Conservation (phyloP, 192 early-diverging fungal genomes). For the Dissophora ornata region DNA sequence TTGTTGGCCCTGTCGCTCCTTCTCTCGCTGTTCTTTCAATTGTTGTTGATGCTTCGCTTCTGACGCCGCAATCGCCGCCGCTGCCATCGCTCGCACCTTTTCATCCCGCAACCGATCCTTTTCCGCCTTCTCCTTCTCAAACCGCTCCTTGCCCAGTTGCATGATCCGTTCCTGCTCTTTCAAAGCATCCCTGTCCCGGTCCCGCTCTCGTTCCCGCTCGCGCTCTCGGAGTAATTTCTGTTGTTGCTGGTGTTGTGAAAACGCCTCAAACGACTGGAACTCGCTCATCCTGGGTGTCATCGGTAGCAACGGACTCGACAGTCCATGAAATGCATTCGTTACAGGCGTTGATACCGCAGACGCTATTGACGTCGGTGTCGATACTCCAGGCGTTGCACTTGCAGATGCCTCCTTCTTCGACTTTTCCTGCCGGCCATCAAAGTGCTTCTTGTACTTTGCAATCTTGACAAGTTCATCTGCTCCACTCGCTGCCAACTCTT, state of each 20-base stretch:
- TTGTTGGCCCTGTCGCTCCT: neutral
- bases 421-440: conserved; percentile 26
- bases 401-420: neutral
- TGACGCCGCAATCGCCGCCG: conserved; percentile 47
- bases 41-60: conserved; percentile 49
- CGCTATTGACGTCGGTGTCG: neutral
- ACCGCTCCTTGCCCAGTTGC: conserved; percentile 46
- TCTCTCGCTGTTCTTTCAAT: conserved; percentile 27
- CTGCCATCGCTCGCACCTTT: conserved; percentile 47
- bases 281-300: conserved; percentile 23
- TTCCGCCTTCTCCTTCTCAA: conserved; percentile 49
- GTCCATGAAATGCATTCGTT: neutral
- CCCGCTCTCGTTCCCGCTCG: conserved; percentile 14
- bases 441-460: conserved; percentile 55
- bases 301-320: conserved; percentile 25
- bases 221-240: conserved; percentile 24
- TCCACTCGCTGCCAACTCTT: conserved; percentile 37
- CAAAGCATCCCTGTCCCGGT: conserved; percentile 13
- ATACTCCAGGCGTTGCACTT: neutral
- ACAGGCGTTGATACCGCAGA: neutral
- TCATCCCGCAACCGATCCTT: conserved; percentile 46
- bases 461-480: conserved; percentile 42
- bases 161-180: conserved; percentile 51
- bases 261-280: conserved; percentile 28
- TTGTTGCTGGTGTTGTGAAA: conserved; percentile 35